Percentiles rank a stretch among this genome's conserved stretches.
phyloP scores from a whole-genome alignment of 805 yeast genomes.

The Schwanniomyces yamadae region DNA sequence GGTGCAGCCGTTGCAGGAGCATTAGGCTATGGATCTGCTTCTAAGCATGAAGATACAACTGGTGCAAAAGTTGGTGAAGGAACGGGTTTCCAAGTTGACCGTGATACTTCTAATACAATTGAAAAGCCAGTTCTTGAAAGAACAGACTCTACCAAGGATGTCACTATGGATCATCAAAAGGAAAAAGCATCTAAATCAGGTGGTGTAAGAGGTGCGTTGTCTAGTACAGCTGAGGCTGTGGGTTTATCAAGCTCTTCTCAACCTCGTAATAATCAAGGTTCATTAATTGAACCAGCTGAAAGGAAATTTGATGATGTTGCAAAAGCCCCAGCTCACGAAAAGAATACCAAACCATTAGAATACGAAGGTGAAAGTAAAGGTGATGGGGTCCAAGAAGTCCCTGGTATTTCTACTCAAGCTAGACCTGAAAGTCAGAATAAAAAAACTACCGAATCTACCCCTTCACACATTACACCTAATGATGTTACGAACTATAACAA shows the following conservation, averaged over 20 bases:
- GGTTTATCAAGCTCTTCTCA: slow-evolving; percentile 2
- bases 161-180: not conserved
- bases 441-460: not conserved
- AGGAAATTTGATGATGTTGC: slow-evolving; percentile 14
- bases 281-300: slow-evolving; percentile 21
- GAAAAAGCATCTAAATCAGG: not conserved
- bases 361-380: not conserved
- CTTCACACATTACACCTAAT: slow-evolving; percentile 22
- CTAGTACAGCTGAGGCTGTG: slow-evolving; percentile 4
- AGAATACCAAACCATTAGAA: slow-evolving; percentile 3
- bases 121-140: not conserved
- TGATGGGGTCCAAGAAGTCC: slow-evolving; percentile 17
- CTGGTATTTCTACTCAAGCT: slow-evolving; percentile 16
- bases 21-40: not conserved
- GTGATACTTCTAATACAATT: not conserved
- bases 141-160: not conserved
- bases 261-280: slow-evolving; percentile 11
- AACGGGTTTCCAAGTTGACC: too few species aligned
- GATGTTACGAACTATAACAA: slow-evolving; percentile 26
- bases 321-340: slow-evolving; percentile 11
- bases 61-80: not conserved
- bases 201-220: not conserved
- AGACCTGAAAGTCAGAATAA: not conserved
- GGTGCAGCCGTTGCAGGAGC: slow-evolving; percentile 10
- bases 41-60: not conserved